phyloP scores from a whole-genome alignment of 805 yeast genomes.

The Dipodascus albidus region DNA sequence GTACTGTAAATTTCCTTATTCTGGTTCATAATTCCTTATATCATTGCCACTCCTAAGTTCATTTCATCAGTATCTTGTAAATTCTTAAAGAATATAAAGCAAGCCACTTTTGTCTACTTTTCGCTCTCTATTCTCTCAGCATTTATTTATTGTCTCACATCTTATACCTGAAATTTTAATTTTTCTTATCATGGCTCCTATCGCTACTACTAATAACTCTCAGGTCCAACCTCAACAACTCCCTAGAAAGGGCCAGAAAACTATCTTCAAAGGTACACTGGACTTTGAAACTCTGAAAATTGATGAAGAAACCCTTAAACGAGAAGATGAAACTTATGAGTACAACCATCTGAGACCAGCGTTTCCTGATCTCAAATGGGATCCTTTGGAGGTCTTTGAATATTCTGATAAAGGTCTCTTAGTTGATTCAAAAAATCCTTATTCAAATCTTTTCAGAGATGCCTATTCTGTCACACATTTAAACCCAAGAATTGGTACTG shows the following conservation, averaged over 20 bases:
- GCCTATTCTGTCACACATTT: constrained; percentile 29
- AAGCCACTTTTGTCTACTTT: neutral
- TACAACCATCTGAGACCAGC: constrained; percentile 20
- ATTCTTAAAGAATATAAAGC: neutral
- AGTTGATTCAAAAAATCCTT: constrained; percentile 20
- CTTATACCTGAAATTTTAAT: neutral
- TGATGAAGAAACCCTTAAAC: neutral
- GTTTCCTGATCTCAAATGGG: constrained; percentile 25
- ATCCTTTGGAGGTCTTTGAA: constrained; percentile 17
- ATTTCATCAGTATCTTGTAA: neutral
- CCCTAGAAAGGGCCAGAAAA: neutral
- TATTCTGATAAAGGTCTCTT: constrained; percentile 18
- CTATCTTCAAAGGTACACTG: neutral
- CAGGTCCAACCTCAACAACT: neutral
- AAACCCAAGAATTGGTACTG: constrained; percentile 64
- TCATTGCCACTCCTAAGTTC: neutral
- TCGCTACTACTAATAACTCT: neutral
- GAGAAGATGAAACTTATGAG: constrained; percentile 14
- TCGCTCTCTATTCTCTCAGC: neutral
- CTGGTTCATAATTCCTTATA: neutral
- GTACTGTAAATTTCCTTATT: neutral
- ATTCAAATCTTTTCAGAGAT: constrained; percentile 18
- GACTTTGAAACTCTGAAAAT: neutral
- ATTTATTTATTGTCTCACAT: neutral
- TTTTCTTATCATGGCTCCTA: neutral